These are phyloP conservation scores for Elsinoe fawcettii DNA, from an alignment of 2,329 filamentous ascomycete species.

Conservation along the genomic window DNA sequence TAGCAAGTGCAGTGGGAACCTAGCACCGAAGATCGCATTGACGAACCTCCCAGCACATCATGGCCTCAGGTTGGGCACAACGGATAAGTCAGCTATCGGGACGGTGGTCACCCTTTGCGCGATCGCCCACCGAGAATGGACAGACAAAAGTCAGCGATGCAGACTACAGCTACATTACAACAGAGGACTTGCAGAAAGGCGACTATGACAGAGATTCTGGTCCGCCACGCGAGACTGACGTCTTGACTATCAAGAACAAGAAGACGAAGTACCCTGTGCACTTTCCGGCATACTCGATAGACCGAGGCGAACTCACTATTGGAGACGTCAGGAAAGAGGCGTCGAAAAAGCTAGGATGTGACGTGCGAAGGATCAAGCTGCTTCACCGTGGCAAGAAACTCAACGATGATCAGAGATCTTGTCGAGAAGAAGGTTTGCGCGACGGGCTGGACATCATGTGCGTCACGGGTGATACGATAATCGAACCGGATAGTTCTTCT, in stretches of 20 bases:
- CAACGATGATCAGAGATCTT: conserved; percentile 53
- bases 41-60: not conserved
- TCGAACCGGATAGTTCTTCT: conserved; percentile 33
- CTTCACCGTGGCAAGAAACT: conserved; percentile 66
- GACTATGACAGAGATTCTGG: conserved; percentile 30
- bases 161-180: conserved; percentile 78
- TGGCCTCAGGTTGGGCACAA: conserved; percentile 41
- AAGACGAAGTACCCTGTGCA: conserved; percentile 59
- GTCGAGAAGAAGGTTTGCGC: conserved; percentile 51
- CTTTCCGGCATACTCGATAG: conserved; percentile 69
- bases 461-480: conserved; percentile 47
- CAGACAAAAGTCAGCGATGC: conserved; percentile 59
- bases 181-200: conserved; percentile 53
- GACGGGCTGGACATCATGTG: conserved; percentile 56
- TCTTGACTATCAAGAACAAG: conserved; percentile 62
- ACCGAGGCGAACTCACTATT: conserved; percentile 62
- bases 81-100: conserved; percentile 38
- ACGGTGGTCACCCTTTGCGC: conserved; percentile 44
- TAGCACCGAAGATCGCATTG: too few relatives aligned
- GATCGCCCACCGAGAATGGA: conserved; percentile 31
- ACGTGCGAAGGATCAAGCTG: conserved; percentile 54
- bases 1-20: too few relatives aligned
- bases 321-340: conserved; percentile 60
- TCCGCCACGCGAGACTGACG: conserved; percentile 54
- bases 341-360: conserved; percentile 57